These are phyloP conservation scores for Apiotrichum sp. DNA, from an alignment of 1,284 basidiomycete species.

Conservation along the genomic window DNA sequence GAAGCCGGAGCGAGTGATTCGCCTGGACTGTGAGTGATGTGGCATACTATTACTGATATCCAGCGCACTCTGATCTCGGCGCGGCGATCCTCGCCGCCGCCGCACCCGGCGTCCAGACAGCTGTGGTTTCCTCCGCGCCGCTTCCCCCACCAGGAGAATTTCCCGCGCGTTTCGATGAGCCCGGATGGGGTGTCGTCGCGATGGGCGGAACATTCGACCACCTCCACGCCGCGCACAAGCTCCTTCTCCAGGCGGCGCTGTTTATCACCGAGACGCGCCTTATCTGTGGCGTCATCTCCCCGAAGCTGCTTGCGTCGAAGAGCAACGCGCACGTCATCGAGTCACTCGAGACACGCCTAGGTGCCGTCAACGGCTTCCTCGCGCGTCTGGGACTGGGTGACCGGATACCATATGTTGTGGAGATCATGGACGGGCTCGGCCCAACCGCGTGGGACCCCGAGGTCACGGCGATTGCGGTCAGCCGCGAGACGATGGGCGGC, in stretches of 20 bases:
- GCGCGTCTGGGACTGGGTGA: constrained; percentile 13
- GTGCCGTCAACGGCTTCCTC: constrained; percentile 59
- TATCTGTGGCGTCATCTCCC: constrained; percentile 80
- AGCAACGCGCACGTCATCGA: constrained; percentile 66
- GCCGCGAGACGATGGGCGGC: constrained; percentile 72
- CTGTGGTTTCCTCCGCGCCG: not conserved
- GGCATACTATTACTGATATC: not conserved
- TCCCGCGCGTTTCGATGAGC: not conserved
- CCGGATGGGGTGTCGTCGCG: constrained; percentile 41
- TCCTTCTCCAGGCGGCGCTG: constrained; percentile 83
- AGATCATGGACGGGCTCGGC: constrained; percentile 75
- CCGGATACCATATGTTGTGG: constrained; percentile 52
- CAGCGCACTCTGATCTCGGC: constrained; percentile 2
- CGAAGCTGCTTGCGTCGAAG: constrained; percentile 69
- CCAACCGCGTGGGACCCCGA: constrained; percentile 78
- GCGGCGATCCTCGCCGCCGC: constrained; percentile 1
- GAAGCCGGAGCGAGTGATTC: constrained; percentile 10
- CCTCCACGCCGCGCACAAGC: constrained; percentile 95
- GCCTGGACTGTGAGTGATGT: constrained; percentile 7
- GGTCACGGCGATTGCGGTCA: constrained; percentile 79
- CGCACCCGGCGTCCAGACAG: not conserved
- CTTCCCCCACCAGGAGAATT: not conserved
- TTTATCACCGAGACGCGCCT: constrained; percentile 73
- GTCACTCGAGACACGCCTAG: constrained; percentile 55
- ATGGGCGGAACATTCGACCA: constrained; percentile 90